Conservation (phyloP, 768 basidiomycete species). For the Tubosaeta brunneosetosa region DNA sequence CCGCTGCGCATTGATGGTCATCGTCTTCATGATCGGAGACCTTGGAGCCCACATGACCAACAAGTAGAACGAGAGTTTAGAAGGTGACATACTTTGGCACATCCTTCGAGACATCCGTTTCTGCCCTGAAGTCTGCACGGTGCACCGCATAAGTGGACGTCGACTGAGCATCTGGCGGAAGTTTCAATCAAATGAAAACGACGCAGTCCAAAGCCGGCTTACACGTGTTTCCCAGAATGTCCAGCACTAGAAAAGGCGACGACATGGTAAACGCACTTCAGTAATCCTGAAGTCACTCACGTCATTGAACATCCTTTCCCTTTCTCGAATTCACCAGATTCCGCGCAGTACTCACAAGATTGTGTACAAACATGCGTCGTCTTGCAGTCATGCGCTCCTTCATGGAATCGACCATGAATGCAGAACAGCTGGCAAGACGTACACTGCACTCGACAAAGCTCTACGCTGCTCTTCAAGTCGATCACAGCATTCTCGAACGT, state of each 20-base stretch:
- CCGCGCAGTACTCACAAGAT: slow-evolving; percentile 40
- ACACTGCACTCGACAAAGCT: slow-evolving; percentile 51
- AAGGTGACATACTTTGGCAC: slow-evolving; percentile 41
- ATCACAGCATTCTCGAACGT: slow-evolving; percentile 39
- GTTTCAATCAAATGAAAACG: not conserved
- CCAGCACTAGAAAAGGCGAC: slow-evolving; percentile 41
- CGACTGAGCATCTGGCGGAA: slow-evolving; percentile 44
- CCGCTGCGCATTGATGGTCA: slow-evolving; percentile 50
- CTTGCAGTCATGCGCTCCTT: slow-evolving; percentile 43
- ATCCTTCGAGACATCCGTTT: slow-evolving; percentile 48
- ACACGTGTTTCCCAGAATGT: slow-evolving; percentile 54
- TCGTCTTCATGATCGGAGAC: slow-evolving; percentile 42
- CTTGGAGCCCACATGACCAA: slow-evolving; percentile 26
- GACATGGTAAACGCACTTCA: not conserved
- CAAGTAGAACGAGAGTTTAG: not conserved
- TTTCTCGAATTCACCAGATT: slow-evolving; percentile 27
- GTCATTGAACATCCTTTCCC: slow-evolving; percentile 39
- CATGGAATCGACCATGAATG: slow-evolving; percentile 43
- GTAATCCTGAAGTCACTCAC: slow-evolving; percentile 32
- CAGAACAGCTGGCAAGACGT: slow-evolving; percentile 46
- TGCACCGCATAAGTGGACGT: slow-evolving; percentile 51
- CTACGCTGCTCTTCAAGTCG: slow-evolving; percentile 43
- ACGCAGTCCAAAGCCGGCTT: slow-evolving; percentile 18
- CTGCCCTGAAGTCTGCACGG: slow-evolving; percentile 43
- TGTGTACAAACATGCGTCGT: slow-evolving; percentile 45